Base-by-base conservation (phyloP, 148 eudicot species). In the Cornus florida region DNA sequence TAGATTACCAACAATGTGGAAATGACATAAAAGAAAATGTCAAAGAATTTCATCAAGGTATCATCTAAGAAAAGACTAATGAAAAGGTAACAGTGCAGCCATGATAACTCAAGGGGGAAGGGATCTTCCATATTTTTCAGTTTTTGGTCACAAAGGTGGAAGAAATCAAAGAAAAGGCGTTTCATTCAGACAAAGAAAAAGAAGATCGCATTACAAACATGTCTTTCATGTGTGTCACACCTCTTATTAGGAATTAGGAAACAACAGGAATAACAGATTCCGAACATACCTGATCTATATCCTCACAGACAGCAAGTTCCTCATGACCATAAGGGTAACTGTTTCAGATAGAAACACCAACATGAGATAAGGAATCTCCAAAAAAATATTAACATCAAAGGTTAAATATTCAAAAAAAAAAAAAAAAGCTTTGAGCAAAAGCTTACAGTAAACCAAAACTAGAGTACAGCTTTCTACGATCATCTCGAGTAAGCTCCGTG, bases 401-500 rank as follows among this genome's bases (percentile, higher is more conserved):
- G 22, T n/a, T 5, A 7, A 22, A 72, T 48, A 72, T 22, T 13
- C 22, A 22, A 46, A 50, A 46, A 28, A 28, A 28, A 28, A 28
- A 28, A 28, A 28, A 28, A 28, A 28, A 28, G 62, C 7, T 46
- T 22, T 10, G 7, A 66, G 38, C 33, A 67, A 16, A 22, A 67
- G 35, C 97, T 89, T 84, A 91, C 97, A 91, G 78, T 66, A 92
- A 89, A 57, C 94, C 94, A 82, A 92, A 92, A 71, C 88, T 88
- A 78, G 94, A 91, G 82, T 92, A 92, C 80, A 92, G 75, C 83
- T 92, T 92, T 91, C 84, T 90, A 33, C 99, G 91, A 69, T 95
- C 99, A 80, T 96, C 99, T 66, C 99, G 89, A 69, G 99, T 96
- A 73, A 95, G 98, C 87, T 96, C 99, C n/a, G 99, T 96, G 75